A percentile compares a stretch with the other conserved stretches of the same genome.
Evolutionary conservation across 805 yeast species (phyloP).

Genomic region (Hemisphaericaspora nanyangensis): DNA sequence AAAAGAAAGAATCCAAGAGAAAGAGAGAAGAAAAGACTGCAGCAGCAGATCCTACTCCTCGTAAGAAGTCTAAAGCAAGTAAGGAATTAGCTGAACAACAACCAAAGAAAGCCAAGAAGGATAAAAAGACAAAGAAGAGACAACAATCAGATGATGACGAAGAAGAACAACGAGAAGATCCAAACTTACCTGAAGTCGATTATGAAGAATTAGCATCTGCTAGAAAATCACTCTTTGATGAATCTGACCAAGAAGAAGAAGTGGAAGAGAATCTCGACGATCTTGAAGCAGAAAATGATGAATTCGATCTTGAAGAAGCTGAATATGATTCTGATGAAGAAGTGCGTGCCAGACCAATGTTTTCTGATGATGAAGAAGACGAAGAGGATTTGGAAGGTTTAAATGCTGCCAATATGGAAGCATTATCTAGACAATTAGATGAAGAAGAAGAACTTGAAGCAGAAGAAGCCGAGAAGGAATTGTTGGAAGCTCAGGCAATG

Average conservation of each 20-base stretch:
- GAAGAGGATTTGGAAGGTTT: slow-evolving; percentile 58
- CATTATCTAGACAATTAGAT: slow-evolving; percentile 64
- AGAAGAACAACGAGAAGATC: slow-evolving; percentile 28
- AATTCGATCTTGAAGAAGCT: slow-evolving; percentile 32
- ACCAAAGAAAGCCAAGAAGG: slow-evolving; percentile 18
- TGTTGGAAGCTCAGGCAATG: slow-evolving; percentile 51
- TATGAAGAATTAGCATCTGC: slow-evolving; percentile 61
- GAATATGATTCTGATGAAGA: slow-evolving; percentile 60
- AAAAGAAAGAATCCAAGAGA: slow-evolving; percentile 38
- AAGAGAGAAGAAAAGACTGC: slow-evolving; percentile 18
- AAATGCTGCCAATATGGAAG: slow-evolving; percentile 82
- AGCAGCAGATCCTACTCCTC: neutral
- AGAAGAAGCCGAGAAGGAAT: slow-evolving; percentile 48
- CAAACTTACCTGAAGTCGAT: slow-evolving; percentile 54
- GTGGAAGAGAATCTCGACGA: slow-evolving; percentile 26
- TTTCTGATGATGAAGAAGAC: slow-evolving; percentile 67
- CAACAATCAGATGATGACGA: slow-evolving; percentile 17
- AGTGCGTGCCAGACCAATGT: slow-evolving; percentile 61
- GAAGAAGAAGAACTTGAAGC: slow-evolving; percentile 48
- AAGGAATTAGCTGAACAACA: slow-evolving; percentile 1
- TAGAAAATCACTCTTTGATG: slow-evolving; percentile 74
- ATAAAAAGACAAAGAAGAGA: slow-evolving; percentile 23
- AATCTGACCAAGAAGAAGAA: slow-evolving; percentile 55
- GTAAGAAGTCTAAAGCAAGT: slow-evolving; percentile 8
- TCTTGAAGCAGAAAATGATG: slow-evolving; percentile 38